phyloP scores from a whole-genome alignment of 495 filamentous ascomycete species.

The Neurospora sp. region DNA sequence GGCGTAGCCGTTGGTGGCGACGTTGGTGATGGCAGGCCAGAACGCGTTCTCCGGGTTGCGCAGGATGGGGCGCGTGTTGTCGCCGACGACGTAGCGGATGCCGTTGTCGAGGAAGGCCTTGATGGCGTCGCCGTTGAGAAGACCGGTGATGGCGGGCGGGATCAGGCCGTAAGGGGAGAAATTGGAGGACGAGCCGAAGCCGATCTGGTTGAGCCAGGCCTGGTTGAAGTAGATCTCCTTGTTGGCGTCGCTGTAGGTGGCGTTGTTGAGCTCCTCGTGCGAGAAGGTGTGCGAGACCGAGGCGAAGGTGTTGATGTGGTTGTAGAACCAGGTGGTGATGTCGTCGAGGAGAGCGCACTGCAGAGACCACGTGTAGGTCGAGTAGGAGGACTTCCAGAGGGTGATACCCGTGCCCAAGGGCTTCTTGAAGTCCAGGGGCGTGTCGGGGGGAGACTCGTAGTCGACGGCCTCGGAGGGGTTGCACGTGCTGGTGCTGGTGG shows the following conservation, averaged over 20 bases:
- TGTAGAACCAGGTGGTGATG: conserved; percentile 43
- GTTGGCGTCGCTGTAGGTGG: conserved; percentile 46
- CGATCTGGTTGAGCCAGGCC: conserved; percentile 45
- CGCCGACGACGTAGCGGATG: conserved; percentile 50
- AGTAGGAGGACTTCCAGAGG: conserved; percentile 42
- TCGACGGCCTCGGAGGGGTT: conserved; percentile 12
- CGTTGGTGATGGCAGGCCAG: conserved; percentile 48
- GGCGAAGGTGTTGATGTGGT: conserved; percentile 43
- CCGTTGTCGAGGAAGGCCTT: conserved; percentile 49
- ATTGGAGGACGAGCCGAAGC: conserved; percentile 29
- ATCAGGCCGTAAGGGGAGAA: conserved; percentile 47
- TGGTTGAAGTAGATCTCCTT: conserved; percentile 53
- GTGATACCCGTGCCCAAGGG: conserved; percentile 46
- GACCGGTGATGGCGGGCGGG: conserved; percentile 53
- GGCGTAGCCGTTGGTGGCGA: conserved; percentile 41
- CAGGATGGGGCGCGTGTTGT: conserved; percentile 47
- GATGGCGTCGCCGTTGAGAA: conserved; percentile 56
- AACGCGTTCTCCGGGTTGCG: conserved; percentile 38
- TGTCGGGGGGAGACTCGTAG: conserved; percentile 35
- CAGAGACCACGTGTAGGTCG: conserved; percentile 36
- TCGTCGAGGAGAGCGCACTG: conserved; percentile 39
- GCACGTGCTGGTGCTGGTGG: conserved; percentile 5
- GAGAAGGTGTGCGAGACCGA: conserved; percentile 56
- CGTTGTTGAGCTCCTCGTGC: conserved; percentile 49
- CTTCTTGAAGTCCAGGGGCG: conserved; percentile 46